phyloP scores from a whole-genome alignment of 306 rosid species.

The Malus sieversii region DNA sequence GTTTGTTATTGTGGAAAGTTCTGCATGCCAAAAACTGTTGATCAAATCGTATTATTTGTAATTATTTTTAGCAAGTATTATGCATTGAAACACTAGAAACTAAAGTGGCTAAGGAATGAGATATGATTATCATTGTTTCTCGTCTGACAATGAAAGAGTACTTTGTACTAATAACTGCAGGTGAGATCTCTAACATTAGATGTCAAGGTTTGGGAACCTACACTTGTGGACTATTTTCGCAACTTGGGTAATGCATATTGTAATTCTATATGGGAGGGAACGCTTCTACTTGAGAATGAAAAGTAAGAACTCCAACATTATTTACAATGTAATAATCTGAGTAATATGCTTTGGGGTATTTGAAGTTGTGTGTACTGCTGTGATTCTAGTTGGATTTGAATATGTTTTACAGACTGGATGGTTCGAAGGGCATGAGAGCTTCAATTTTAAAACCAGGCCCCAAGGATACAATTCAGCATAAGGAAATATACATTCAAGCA shows the following conservation, averaged over 20 bases:
- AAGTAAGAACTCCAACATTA: constrained; percentile 34
- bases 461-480: constrained; percentile 46
- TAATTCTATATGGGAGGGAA: constrained; percentile 87
- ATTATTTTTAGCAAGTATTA: neutral
- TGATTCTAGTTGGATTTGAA: constrained; percentile 1
- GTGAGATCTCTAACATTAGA: constrained; percentile 88
- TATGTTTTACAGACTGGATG: constrained; percentile 46
- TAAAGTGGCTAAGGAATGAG: neutral
- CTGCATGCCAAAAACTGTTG: neutral
- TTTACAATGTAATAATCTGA: neutral
- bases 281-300: constrained; percentile 46
- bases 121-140: neutral
- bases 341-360: neutral
- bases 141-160: neutral
- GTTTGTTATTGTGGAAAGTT: neutral
- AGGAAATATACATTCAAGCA: constrained; percentile 86
- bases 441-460: constrained; percentile 57
- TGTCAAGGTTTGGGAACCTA: constrained; percentile 91
- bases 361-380: neutral
- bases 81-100: neutral
- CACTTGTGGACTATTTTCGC: constrained; percentile 68
- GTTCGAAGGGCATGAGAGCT: constrained; percentile 19
- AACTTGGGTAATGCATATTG: constrained; percentile 83
- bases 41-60: neutral
- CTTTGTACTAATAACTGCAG: constrained; percentile 45